These are phyloP conservation scores for Candolleomyces aberdarensis DNA, from an alignment of 768 basidiomycete species.

Conservation along the genomic window DNA sequence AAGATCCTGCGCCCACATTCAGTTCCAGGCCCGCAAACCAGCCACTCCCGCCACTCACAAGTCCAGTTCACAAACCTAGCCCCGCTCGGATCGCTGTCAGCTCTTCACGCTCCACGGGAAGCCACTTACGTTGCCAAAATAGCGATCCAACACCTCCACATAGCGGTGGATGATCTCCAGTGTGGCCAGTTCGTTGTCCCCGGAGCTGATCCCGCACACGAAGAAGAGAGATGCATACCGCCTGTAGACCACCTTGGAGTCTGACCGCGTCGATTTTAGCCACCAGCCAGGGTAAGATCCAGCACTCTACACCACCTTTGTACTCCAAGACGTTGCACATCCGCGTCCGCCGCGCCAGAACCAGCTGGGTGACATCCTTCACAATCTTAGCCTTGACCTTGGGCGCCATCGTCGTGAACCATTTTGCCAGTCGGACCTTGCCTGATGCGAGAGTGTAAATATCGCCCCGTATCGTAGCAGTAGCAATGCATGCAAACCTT, in stretches of 20 bases:
- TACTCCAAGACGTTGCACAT: constrained; percentile 99
- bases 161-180: constrained; percentile 96
- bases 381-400: constrained; percentile 95
- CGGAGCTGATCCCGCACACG: constrained; percentile 80
- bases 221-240: constrained; percentile 98
- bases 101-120: not conserved
- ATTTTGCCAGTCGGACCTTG: constrained; percentile 96
- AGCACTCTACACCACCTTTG: constrained; percentile 64
- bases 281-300: constrained; percentile 1
- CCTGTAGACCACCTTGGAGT: constrained; percentile 90
- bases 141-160: constrained; percentile 89
- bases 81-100: constrained; percentile 26
- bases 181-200: constrained; percentile 91
- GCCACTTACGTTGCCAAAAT: constrained; percentile 83
- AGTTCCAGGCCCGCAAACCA: constrained; percentile 2
- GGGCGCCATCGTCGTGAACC: constrained; percentile 92
- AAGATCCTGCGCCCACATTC: constrained; percentile 66
- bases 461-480: not conserved
- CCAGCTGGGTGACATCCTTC: constrained; percentile 98
- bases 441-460: constrained; percentile 42
- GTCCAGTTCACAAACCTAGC: constrained; percentile 89
- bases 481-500: constrained; percentile 54
- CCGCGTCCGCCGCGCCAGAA: constrained; percentile 88
- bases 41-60: constrained; percentile 52
- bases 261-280: constrained; percentile 26